phyloP scores from a whole-genome alignment of 257 asterid species.

The Verbascum thapsus region DNA sequence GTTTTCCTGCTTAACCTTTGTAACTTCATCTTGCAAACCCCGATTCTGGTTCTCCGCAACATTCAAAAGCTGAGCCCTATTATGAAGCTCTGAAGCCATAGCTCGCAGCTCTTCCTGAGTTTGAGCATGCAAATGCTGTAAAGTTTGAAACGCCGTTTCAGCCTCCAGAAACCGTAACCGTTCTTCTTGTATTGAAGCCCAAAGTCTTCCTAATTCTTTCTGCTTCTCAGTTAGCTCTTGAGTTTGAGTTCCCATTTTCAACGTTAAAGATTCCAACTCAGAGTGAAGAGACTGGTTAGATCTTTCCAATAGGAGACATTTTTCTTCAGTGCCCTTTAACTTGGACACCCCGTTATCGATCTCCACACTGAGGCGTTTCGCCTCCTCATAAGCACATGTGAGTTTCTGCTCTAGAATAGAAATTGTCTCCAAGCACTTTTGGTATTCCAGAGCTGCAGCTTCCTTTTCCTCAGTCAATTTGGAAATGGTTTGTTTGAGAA shows the following conservation, averaged over 20 bases:
- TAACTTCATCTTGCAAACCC: conserved; percentile 68
- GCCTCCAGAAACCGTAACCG: conserved; percentile 89
- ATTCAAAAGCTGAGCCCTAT: conserved; percentile 58
- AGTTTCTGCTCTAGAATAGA: conserved; percentile 63
- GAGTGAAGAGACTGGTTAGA: conserved; percentile 77
- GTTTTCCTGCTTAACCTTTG: conserved; percentile 59
- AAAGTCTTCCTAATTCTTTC: conserved; percentile 76
- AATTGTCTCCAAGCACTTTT: conserved; percentile 65
- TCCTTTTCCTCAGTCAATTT: conserved; percentile 74
- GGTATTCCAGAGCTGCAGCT: conserved; percentile 59
- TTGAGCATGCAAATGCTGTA: conserved; percentile 88
- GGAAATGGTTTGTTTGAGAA: conserved; percentile 58
- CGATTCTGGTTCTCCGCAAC: conserved; percentile 58
- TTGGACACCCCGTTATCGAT: conserved; percentile 59
- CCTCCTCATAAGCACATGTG: conserved; percentile 58
- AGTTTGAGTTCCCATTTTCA: conserved; percentile 73
- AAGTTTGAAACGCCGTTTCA: conserved; percentile 91
- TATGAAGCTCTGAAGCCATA: conserved; percentile 72
- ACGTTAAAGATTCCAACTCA: conserved; percentile 74
- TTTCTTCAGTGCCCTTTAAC: conserved; percentile 81
- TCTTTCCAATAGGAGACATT: conserved; percentile 60
- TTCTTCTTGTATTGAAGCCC: conserved; percentile 92
- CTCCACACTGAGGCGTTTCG: too few relatives aligned
- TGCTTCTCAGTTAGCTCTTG: conserved; percentile 92
- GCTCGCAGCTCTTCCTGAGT: conserved; percentile 87